phyloP scores from a whole-genome alignment of 257 asterid species.

The Paulownia fortunei region DNA sequence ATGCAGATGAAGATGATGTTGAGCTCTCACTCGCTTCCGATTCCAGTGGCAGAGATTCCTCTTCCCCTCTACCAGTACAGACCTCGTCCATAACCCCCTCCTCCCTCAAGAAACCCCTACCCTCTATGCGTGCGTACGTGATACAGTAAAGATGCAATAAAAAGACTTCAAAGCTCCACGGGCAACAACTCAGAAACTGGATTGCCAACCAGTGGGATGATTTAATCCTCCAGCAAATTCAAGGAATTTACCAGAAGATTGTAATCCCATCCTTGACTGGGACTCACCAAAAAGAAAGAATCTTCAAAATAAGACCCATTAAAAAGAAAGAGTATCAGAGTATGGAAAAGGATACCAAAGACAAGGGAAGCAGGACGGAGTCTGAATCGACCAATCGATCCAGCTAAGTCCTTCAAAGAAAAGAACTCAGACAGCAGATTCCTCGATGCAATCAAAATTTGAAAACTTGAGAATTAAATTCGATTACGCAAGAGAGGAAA shows the following conservation, averaged over 20 bases:
- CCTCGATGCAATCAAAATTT: neutral
- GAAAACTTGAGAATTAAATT: constrained; percentile 31
- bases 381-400: constrained; percentile 38
- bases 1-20: constrained; percentile 52
- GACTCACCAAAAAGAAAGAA: constrained; percentile 37
- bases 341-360: neutral
- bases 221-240: constrained; percentile 69
- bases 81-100: constrained; percentile 70
- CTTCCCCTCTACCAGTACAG: constrained; percentile 42
- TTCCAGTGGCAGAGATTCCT: no score
- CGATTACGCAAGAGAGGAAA: neutral
- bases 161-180: constrained; percentile 4
- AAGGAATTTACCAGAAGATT: constrained; percentile 82
- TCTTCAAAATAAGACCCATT: constrained; percentile 49
- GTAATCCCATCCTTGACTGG: constrained; percentile 80
- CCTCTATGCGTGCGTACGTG: constrained; percentile 16
- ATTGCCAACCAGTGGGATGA: constrained; percentile 39
- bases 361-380: constrained; percentile 1
- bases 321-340: neutral
- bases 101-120: constrained; percentile 33
- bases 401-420: constrained; percentile 26
- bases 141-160: constrained; percentile 13
- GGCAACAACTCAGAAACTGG: constrained; percentile 37
- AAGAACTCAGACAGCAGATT: neutral
- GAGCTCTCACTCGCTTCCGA: constrained; percentile 49